Base-by-base conservation (phyloP, 345 rosid species). In the Hirschfeldia incana region DNA sequence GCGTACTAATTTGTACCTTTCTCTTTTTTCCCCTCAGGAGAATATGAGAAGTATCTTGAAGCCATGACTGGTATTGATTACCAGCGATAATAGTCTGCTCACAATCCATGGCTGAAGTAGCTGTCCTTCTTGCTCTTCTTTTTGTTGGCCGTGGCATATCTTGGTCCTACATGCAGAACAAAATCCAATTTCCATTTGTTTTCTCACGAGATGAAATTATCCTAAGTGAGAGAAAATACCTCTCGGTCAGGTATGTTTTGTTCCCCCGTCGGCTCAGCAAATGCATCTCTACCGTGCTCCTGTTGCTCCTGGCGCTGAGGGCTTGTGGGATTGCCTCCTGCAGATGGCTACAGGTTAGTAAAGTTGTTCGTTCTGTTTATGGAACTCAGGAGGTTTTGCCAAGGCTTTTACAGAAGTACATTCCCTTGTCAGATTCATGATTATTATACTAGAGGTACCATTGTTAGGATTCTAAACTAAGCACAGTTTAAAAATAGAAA, bases 11-110 rank as follows among this genome's bases (percentile, higher is more conserved):
- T 26, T 39, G 83, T 80, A 90, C 97, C 93, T 88, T 91, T 80
- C 84, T 89, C 77, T 83, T 88, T 83, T 83, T 84, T 63, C 83
- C 88, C 76, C 87, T 84, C 10, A 87, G 81, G 65, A 85, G 71
- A 83, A 88, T 79, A 80, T 86, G 84, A 67, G 90, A 87, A 78
- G 96, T 16, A 81, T 88, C 78, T 67, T 89, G 90, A 53, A 91
- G 89, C 98, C 97, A 91, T 74, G 91, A 81, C 78, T 88, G 95
- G 84, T 91, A 92, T 6, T 77, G 66, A 69, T 78, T 84, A 65
- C 89, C 90, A 58, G 97, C 83, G 69, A 92, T 85, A 15, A 89
- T 82, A 68, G 87, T 91, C 75, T 88, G 93, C 37, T 93, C 97
- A 78, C 44, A 74, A 84, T 94, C 99, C 89, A 91, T 85, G 36